These are phyloP conservation scores for Tricholoma sp. DNA, from an alignment of 768 basidiomycete species.

Conservation along the genomic window DNA sequence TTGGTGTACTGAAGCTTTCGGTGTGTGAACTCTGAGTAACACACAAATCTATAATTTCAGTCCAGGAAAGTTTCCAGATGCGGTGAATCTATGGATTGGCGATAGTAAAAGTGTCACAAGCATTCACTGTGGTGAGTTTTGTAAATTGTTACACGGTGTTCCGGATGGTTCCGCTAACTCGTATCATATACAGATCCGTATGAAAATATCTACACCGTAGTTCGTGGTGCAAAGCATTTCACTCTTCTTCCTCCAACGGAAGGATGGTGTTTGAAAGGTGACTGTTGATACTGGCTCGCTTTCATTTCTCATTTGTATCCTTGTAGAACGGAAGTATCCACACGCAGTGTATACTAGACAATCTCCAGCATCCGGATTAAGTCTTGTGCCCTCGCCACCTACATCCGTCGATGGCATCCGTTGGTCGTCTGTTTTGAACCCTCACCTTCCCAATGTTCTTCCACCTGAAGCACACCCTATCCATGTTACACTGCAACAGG, in stretches of 20 bases:
- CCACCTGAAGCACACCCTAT: conserved; percentile 59
- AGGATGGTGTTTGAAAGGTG: conserved; percentile 78
- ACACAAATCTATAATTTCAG: background rate
- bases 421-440: conserved; percentile 78
- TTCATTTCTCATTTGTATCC: background rate
- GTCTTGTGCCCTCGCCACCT: conserved; percentile 28
- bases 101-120: conserved; percentile 72
- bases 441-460: conserved; percentile 40
- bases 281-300: background rate
- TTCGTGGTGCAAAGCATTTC: conserved; percentile 83
- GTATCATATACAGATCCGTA: conserved; percentile 48
- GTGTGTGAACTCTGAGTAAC: conserved; percentile 33
- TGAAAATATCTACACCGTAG: conserved; percentile 89
- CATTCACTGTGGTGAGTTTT: conserved; percentile 70
- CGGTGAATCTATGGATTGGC: conserved; percentile 93
- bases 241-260: conserved; percentile 87
- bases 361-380: conserved; percentile 19
- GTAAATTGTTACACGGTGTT: background rate
- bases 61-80: conserved; percentile 67
- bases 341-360: conserved; percentile 61
- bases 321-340: conserved; percentile 54
- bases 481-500: conserved; percentile 56
- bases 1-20: conserved; percentile 77
- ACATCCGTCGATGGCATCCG: conserved; percentile 38
- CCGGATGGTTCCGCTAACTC: background rate